Conservation (phyloP, 2,329 filamentous ascomycete species). For the Trichophyton benhamiae region DNA sequence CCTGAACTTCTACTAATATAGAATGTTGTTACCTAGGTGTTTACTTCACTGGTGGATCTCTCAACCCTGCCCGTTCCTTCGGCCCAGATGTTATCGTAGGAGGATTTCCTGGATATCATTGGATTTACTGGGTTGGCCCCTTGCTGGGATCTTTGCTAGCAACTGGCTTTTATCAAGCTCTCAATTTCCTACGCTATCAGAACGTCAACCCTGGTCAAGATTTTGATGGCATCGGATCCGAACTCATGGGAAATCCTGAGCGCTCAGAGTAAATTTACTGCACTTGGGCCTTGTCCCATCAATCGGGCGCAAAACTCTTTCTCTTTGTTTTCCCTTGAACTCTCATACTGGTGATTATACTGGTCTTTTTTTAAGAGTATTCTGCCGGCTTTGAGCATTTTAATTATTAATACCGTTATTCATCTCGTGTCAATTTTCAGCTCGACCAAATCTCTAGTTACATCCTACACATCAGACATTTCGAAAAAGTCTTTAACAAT, state of each 20-base stretch:
- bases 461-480: no score
- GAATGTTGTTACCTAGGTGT: conserved; percentile 23
- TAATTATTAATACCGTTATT: no score
- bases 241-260: conserved; percentile 1
- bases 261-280: background rate
- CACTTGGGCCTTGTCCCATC: no score
- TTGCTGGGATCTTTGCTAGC: conserved; percentile 37
- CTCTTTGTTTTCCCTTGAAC: no score
- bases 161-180: conserved; percentile 37
- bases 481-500: background rate
- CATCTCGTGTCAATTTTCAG: no score
- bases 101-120: conserved; percentile 36
- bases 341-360: no score
- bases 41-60: conserved; percentile 37
- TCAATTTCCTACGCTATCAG: conserved; percentile 35
- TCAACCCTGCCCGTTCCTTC: conserved; percentile 39
- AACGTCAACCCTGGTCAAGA: conserved; percentile 44
- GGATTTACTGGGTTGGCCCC: conserved; percentile 42
- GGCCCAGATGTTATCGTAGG: conserved; percentile 37
- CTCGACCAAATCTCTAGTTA: no score
- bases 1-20: background rate
- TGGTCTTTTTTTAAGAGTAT: no score
- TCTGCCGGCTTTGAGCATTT: no score
- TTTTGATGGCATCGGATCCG: conserved; percentile 29
- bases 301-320: no score